Evolutionary conservation across 768 basidiomycete genomes (phyloP).

Genomic region (Lyophyllum shimeji): DNA sequence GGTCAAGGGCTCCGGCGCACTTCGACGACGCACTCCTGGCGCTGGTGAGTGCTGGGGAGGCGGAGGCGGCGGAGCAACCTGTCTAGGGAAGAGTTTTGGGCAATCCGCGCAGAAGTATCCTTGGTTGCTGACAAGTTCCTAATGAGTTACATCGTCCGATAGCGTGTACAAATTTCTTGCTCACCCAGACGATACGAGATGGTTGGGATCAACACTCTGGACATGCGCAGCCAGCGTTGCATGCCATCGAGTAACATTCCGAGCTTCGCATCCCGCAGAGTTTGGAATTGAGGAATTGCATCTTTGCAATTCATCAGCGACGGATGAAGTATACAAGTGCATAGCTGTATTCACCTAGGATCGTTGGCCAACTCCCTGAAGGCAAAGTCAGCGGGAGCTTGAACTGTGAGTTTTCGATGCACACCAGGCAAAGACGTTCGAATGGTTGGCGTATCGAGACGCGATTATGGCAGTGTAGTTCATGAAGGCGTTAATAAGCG

Average conservation of each 20-base stretch:
- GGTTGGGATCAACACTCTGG: slow-evolving; percentile 53
- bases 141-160: neutral
- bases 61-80: slow-evolving; percentile 16
- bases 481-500: slow-evolving; percentile 49
- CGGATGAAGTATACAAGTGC: neutral
- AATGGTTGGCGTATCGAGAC: slow-evolving; percentile 51
- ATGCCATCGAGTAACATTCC: slow-evolving; percentile 60
- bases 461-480: slow-evolving; percentile 58
- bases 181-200: slow-evolving; percentile 64
- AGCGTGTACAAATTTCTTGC: slow-evolving; percentile 17
- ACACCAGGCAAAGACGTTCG: slow-evolving; percentile 54
- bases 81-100: slow-evolving; percentile 49
- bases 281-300: slow-evolving; percentile 56
- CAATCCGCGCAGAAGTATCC: slow-evolving; percentile 63
- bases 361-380: slow-evolving; percentile 68
- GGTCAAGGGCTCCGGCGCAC: slow-evolving; percentile 40
- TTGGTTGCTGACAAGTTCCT: slow-evolving; percentile 32
- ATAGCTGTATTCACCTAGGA: slow-evolving; percentile 41
- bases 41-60: slow-evolving; percentile 41
- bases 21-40: slow-evolving; percentile 37
- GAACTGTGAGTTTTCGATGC: slow-evolving; percentile 8
- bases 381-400: slow-evolving; percentile 17
- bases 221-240: slow-evolving; percentile 44
- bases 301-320: slow-evolving; percentile 29
- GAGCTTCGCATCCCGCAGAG: slow-evolving; percentile 42